Base-by-base conservation (phyloP, 371 early-diverging fungal species). In the Conidiobolus coronatus region DNA sequence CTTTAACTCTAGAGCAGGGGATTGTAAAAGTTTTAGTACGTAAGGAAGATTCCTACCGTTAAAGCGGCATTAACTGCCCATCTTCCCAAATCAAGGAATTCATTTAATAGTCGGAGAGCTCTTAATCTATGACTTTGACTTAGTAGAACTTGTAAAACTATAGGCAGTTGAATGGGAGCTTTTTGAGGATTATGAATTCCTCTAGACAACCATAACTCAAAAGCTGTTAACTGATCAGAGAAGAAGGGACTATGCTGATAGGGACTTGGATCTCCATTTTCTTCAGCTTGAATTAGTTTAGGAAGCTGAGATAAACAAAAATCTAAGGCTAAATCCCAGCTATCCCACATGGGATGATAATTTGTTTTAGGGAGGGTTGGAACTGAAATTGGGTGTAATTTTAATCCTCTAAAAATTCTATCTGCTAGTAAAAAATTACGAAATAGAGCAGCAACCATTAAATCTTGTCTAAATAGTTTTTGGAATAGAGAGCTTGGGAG, bases 281-380 rank as follows among this genome's bases (percentile, higher is more conserved):
- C 65, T 38, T 75, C 79, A 3, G 73, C 66, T n/a, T 59, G 65
- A 42, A 79, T 58, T 24, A 81, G 50, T 1, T 62, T 71, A 2
- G 93, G 93, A 33, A 94, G 55, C 63, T 96, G 96, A 42, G 80
- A 71, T 14, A 94, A 61, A 56, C 88, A 87, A 75, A 80, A 74
- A 52, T 93, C 94, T 12, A 87, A 81, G n/a, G 89, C 93, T 6
- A 92, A 58, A 53, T 95, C 96, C 84, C 92, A 87, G 18, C 82
- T 71, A 36, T 82, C 75, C 96, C 96, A 96, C 73, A 93, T 73
- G n/a, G 87, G 84, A 53, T 93, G 91, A 52, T 88, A 77, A 52
- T 88, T 82, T 8, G 93, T 93, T 11, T 70, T 62, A 6, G 93
- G 92, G 22, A 93, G 60, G 23, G 65, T 66, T 1, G 94, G 94